These are phyloP conservation scores for Iris pallida DNA, from an alignment of 116 monocot species.

Conservation along the genomic window DNA sequence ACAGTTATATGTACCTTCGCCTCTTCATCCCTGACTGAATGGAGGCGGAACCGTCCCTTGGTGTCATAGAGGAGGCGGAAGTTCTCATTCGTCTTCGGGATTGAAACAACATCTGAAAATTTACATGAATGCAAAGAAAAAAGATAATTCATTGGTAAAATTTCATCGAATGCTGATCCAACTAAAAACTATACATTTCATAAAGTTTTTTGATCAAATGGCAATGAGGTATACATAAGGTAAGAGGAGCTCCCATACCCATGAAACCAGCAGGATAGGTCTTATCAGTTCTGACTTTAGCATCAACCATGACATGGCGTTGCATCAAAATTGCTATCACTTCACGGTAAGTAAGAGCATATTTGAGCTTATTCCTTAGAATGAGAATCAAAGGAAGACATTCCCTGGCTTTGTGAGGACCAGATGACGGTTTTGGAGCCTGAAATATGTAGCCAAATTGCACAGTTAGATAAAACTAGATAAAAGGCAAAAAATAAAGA, in stretches of 20 bases:
- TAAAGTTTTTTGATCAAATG: too few species aligned
- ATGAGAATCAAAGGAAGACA: constrained; percentile 74
- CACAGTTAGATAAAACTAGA: not conserved
- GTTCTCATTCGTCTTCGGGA: constrained; percentile 73
- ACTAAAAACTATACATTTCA: not conserved
- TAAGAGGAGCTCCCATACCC: constrained; percentile 33
- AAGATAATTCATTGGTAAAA: not conserved
- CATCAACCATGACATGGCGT: constrained; percentile 71
- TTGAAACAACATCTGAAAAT: constrained; percentile 56
- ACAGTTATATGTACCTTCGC: constrained; percentile 28
- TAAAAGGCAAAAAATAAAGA: not conserved
- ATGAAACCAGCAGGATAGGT: constrained; percentile 80
- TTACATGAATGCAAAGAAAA: not conserved
- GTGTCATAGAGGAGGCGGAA: constrained; percentile 71
- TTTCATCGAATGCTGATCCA: not conserved
- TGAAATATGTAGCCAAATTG: constrained; percentile 5
- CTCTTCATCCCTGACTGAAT: constrained; percentile 59
- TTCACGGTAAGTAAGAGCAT: constrained; percentile 63
- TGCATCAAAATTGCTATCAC: constrained; percentile 73
- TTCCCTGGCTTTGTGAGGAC: constrained; percentile 73
- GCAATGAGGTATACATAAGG: too few species aligned
- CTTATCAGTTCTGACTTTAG: constrained; percentile 69
- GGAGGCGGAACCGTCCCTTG: constrained; percentile 64
- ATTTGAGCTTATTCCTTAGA: constrained; percentile 68
- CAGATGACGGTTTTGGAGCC: constrained; percentile 80